Evolutionary conservation across 306 rosid genomes (phyloP).

Genomic region (Pueraria montana): DNA sequence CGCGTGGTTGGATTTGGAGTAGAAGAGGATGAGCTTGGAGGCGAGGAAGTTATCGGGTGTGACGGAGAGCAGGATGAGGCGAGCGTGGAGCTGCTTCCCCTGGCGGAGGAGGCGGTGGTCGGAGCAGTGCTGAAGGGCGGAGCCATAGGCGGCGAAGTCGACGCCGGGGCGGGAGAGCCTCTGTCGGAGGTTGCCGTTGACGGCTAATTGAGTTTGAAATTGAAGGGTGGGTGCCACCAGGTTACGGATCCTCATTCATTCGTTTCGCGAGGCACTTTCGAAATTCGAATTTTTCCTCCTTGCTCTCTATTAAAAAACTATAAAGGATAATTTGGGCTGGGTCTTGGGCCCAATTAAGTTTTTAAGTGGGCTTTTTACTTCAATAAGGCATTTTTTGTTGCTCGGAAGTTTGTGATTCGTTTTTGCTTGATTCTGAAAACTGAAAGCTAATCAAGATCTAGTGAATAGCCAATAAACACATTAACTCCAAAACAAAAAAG

Average conservation of each 20-base stretch:
- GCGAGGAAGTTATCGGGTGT: conserved; percentile 86
- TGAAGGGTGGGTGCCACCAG: conserved; percentile 52
- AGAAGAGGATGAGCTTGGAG: conserved; percentile 72
- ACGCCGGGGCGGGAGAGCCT: conserved; percentile 48
- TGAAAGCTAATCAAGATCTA: no score
- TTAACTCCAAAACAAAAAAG: no score
- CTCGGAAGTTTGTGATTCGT: neutral
- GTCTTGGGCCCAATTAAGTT: neutral
- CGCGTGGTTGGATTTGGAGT: conserved; percentile 58
- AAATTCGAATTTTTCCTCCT: neutral
- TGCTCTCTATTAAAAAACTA: neutral
- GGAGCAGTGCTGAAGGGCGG: conserved; percentile 71
- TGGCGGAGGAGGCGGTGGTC: conserved; percentile 64
- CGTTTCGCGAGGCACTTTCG: neutral
- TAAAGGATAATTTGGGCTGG: neutral
- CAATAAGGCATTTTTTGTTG: neutral
- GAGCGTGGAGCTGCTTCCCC: conserved; percentile 86
- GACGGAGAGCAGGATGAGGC: conserved; percentile 72
- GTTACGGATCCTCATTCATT: conserved; percentile 62
- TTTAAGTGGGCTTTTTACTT: neutral
- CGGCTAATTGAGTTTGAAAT: conserved; percentile 45
- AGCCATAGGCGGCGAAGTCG: conserved; percentile 71
- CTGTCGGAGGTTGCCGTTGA: conserved; percentile 50
- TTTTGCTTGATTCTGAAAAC: no score
- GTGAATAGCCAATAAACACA: no score